Base-by-base conservation (phyloP, 1,139 yeast species). In the Suhomyces atakaporum region DNA sequence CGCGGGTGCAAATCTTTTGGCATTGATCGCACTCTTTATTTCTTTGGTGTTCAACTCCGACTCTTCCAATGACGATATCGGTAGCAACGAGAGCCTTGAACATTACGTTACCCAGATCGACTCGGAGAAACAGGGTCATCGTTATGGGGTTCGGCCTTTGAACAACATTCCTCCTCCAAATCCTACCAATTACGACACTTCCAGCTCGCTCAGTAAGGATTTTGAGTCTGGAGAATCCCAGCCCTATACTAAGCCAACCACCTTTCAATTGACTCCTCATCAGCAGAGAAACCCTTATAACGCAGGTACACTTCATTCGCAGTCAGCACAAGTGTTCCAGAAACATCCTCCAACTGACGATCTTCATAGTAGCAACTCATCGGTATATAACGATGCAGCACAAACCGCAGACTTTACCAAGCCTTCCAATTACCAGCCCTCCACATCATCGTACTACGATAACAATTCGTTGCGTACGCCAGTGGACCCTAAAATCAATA, bases 1-100 rank as follows among this genome's bases (percentile, higher is more conserved):
- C 2, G 82, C 86, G 2, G 84, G 73, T 1, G 61, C 80, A 29
- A 67, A 72, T 33, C 56, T 84, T 40, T 42, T 67, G 13, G 57
- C 74, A 3, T 30, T 58, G n/a, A 42, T 53, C 5, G 36, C 63
- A 6, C 49, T 66, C 16, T 44, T 60, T 24, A 43, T 68, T 30
- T 54, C 56, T 29, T 47, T 57, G 37, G 51, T 45, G 18, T 58
- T 51, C 40, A 28, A 33, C 7, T 42, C 40, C 5, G 45, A 42
- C 11, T 23, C 36, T 7, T 18, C 27, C n/a, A 50, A 36, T 12
- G 37, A 32, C 19, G 37, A 32, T 16, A 16, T 32, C 11, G 27
- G 19, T 23, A 32, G 35, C 21, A 16, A 28, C 16, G 32, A 13
- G 7, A 35, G 37, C 16, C 25, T 39, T 12, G 38, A 39, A 16